Evolutionary conservation across 192 early-diverging fungal species (phyloP), one percentile per base, ranked within the genome.

Genomic region (Mortierella claussenii): DNA sequence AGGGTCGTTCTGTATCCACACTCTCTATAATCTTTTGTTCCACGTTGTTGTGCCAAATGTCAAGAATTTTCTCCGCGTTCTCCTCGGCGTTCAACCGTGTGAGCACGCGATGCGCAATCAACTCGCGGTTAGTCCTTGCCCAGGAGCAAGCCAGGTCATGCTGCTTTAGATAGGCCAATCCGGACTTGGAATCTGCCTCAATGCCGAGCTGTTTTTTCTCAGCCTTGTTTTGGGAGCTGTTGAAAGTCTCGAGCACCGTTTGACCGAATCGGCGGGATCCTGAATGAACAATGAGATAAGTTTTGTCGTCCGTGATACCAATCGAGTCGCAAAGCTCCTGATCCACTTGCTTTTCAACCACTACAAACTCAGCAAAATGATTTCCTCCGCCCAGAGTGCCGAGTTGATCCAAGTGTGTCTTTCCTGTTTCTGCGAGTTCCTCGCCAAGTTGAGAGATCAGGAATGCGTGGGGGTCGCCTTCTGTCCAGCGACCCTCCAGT

Each of bases 361-460:
- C 58, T 2, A 76, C 73, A 26, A 89, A 57, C 48, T 89, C 88
- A 30, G 87, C 86, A 67, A 89, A 89, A 59, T 89, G 88, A 55
- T 89, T 89, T 27, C 88, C 88, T 4, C 80, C 83, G 2, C 88
- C 88, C 32, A 89, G 65, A 1, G 87, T 88, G 13, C 88, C 88
- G 5, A 80, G 40, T 51, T 69, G 67, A 37, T 75, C 78, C 55
- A 89, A 36, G 34, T 68, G 50, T 1, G 56, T 43, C 33, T 62
- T 64, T 28, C 86, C 85, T n/a, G 67, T 80, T 26, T 68, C 48
- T 23, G 84, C 56, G 10, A 67, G 57, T 24, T 63, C 62, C 23
- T 71, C 58, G 2, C 68, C 67, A n/a, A 68, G 37, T 7, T 78
- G 18, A 18, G 54, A 64, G 48, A 88, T 69, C 64, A 79, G 51